phyloP scores from a whole-genome alignment of 106 monocot species.

The Dioscorea dumetorum region DNA sequence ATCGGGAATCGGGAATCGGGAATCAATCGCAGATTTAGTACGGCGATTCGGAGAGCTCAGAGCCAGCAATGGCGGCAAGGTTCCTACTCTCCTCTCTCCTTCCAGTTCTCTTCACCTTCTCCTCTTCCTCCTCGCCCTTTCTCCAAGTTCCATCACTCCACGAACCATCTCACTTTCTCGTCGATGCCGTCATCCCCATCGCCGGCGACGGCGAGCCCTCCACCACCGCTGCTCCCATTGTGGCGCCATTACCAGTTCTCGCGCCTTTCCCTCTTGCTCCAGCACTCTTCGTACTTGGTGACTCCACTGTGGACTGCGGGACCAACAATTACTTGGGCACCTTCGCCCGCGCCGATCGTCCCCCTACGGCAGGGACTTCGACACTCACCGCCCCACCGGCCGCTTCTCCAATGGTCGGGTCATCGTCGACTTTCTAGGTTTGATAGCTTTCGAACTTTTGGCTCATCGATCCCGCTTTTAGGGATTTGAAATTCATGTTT shows the following conservation, averaged over 20 bases:
- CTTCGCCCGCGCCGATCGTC: conserved; percentile 68
- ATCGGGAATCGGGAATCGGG: too few relatives aligned
- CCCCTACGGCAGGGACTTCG: conserved; percentile 85
- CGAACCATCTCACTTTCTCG: background rate
- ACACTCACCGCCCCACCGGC: conserved; percentile 58
- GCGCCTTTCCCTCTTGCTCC: conserved; percentile 31
- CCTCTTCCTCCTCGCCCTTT: background rate
- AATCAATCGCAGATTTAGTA: too few relatives aligned
- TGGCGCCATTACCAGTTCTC: conserved; percentile 6
- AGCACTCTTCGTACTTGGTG: conserved; percentile 74
- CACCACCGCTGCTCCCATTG: background rate
- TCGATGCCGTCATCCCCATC: conserved; percentile 1
- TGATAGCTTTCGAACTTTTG: background rate
- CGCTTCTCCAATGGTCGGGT: conserved; percentile 87
- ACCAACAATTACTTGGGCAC: conserved; percentile 84
- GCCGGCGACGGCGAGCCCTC: background rate
- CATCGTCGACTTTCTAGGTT: conserved; percentile 74
- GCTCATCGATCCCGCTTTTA: background rate
- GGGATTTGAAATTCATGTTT: background rate
- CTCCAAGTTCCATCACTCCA: background rate
- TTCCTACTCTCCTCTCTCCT: background rate
- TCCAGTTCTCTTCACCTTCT: conserved; percentile 7
- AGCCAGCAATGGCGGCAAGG: background rate
- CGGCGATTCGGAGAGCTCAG: too few relatives aligned
- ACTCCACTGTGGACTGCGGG: conserved; percentile 82